Conservation (phyloP, 768 basidiomycete genomes). For the Tricholoma sp. region DNA sequence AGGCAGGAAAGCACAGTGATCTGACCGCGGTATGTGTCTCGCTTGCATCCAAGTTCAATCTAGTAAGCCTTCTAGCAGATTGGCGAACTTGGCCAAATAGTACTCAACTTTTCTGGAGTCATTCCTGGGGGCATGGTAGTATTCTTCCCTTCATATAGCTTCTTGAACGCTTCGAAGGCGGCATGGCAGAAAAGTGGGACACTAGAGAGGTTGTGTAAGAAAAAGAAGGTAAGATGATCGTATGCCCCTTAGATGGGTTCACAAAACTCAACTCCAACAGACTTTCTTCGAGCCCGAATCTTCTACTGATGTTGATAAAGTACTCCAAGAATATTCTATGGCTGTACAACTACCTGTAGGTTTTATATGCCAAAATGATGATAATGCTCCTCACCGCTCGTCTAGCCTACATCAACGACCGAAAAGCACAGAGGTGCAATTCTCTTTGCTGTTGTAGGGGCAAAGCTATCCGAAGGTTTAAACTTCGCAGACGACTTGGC, state of each 20-base stretch:
- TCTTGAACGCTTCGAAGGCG: slow-evolving; percentile 60
- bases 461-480: slow-evolving; percentile 92
- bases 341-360: slow-evolving; percentile 30
- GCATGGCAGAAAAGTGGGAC: slow-evolving; percentile 62
- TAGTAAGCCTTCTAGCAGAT: slow-evolving; percentile 39
- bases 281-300: slow-evolving; percentile 88
- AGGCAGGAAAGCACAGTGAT: slow-evolving; percentile 68
- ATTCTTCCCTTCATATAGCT: slow-evolving; percentile 90
- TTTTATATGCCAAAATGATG: not conserved
- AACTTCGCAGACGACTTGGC: slow-evolving; percentile 79
- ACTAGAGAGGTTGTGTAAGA: slow-evolving; percentile 53
- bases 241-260: not conserved
- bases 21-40: slow-evolving; percentile 46
- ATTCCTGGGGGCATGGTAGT: slow-evolving; percentile 88
- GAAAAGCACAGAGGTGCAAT: slow-evolving; percentile 59
- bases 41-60: not conserved
- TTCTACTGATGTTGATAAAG: slow-evolving; percentile 62
- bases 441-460: slow-evolving; percentile 92
- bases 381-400: not conserved
- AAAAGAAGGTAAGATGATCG: slow-evolving; percentile 60
- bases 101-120: slow-evolving; percentile 74
- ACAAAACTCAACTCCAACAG: slow-evolving; percentile 31
- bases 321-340: slow-evolving; percentile 66
- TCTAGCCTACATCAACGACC: slow-evolving; percentile 10
- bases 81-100: slow-evolving; percentile 74